Percentiles rank a stretch among this genome's conserved stretches.
Conservation (phyloP, 2,329 filamentous ascomycete genomes). For the Sclerotinia trifoliorum region DNA sequence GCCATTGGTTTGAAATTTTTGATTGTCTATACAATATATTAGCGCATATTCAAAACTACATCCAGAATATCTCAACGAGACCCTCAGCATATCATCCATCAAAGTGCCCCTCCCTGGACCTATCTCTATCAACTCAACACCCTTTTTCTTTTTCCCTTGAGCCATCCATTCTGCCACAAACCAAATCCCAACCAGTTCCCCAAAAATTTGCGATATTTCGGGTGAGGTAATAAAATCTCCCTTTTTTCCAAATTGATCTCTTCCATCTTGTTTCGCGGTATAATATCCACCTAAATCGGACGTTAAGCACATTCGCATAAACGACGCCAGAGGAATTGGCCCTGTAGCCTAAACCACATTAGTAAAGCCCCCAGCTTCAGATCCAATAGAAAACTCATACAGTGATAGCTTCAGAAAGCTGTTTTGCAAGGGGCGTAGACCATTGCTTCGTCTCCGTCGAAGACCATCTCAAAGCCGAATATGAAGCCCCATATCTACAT, state of each 20-base stretch:
- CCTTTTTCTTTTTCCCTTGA: constrained; percentile 70
- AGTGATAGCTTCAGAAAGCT: constrained; percentile 80
- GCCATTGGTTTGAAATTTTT: constrained; percentile 77
- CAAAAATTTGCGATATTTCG: constrained; percentile 96
- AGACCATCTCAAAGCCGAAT: constrained; percentile 34
- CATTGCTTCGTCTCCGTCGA: constrained; percentile 53
- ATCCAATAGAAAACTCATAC: constrained; percentile 48
- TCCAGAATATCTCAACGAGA: constrained; percentile 46
- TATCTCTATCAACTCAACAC: constrained; percentile 88
- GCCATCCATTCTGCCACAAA: constrained; percentile 95
- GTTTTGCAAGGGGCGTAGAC: constrained; percentile 90
- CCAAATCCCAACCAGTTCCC: constrained; percentile 92
- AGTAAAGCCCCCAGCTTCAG: constrained; percentile 24
- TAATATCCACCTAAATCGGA: constrained; percentile 92
- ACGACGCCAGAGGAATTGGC: constrained; percentile 85
- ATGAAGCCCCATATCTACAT: constrained; percentile 29
- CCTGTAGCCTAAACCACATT: constrained; percentile 68
- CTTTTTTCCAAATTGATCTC: constrained; percentile 87
- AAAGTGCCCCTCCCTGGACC: constrained; percentile 91
- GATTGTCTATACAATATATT: constrained; percentile 62
- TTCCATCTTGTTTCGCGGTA: constrained; percentile 66
- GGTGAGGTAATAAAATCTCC: constrained; percentile 97
- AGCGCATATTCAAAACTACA: constrained; percentile 22
- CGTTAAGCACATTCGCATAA: constrained; percentile 98
- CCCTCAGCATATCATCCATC: constrained; percentile 94